Conservation (phyloP, 73 alveolate genomes). For the Urostyla sp. region DNA sequence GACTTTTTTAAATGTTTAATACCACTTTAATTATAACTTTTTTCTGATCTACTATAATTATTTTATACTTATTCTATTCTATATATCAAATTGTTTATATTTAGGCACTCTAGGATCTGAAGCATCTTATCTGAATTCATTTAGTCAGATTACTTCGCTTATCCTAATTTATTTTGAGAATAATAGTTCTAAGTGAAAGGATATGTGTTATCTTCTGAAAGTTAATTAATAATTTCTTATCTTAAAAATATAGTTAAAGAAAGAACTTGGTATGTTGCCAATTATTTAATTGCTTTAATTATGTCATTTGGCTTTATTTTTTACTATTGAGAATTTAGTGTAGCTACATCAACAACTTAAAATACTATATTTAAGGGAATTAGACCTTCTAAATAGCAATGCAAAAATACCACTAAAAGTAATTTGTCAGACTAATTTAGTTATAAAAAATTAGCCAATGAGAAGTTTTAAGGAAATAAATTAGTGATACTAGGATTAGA, state of each 20-base stretch:
- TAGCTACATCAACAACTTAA: no score
- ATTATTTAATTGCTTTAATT: no score
- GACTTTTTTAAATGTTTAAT: neutral
- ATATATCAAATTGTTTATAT: slow-evolving; percentile 29
- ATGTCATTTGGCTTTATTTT: no score
- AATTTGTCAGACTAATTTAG: slow-evolving; percentile 28
- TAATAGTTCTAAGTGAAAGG: no score
- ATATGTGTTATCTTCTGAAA: slow-evolving; percentile 16
- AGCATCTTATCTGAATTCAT: slow-evolving; percentile 43
- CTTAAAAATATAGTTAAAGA: slow-evolving; percentile 32
- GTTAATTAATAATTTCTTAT: slow-evolving; percentile 25
- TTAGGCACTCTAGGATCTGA: slow-evolving; percentile 23
- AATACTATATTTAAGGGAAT: no score
- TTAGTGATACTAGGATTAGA: no score
- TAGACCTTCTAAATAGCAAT: slow-evolving; percentile 34
- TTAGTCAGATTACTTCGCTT: no score
- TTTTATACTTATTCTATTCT: slow-evolving; percentile 3
- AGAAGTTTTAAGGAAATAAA: no score
- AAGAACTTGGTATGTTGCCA: no score
- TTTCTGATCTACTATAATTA: neutral
- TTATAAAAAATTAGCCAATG: no score
- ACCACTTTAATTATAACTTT: neutral
- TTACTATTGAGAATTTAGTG: no score
- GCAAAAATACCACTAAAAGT: slow-evolving; percentile 21
- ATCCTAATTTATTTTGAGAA: no score